phyloP scores from a whole-genome alignment of 139 green algal genomes.

The Chlorella vulgaris region DNA sequence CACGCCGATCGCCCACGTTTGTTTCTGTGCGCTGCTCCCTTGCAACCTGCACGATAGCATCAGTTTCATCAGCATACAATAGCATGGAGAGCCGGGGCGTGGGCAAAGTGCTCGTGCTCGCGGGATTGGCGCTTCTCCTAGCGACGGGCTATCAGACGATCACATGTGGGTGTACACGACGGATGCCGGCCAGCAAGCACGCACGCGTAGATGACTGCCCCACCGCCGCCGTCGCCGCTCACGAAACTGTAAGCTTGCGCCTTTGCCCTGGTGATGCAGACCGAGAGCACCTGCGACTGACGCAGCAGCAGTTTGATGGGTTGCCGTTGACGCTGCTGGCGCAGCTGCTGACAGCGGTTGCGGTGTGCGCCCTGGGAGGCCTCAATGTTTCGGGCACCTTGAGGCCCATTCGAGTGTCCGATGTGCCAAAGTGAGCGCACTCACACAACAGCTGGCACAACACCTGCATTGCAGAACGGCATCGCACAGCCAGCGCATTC shows the following conservation, averaged over 20 bases:
- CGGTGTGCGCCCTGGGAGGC: constrained; percentile 6
- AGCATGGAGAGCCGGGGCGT: background rate
- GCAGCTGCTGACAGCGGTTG: constrained; percentile 18
- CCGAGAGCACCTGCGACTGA: constrained; percentile 20
- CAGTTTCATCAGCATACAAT: no score
- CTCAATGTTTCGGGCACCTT: constrained; percentile 24
- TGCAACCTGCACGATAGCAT: no score
- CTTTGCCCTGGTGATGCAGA: constrained; percentile 8
- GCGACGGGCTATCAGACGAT: constrained; percentile 37
- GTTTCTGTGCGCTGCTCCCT: no score
- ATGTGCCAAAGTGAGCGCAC: constrained; percentile 18
- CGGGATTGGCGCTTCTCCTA: constrained; percentile 1
- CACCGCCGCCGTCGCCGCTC: no score
- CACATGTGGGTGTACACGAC: no score
- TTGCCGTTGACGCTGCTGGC: constrained; percentile 24
- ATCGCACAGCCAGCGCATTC: background rate
- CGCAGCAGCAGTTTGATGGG: constrained; percentile 35
- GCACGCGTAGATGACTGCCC: no score
- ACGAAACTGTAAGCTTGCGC: no score
- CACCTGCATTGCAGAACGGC: background rate
- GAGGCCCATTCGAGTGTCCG: constrained; percentile 24
- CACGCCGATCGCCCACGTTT: no score
- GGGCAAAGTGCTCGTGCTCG: constrained; percentile 15
- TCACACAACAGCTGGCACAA: background rate
- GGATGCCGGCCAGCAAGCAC: no score